Conservation (phyloP, 306 rosid species). For the Heteromeles arbutifolia region DNA sequence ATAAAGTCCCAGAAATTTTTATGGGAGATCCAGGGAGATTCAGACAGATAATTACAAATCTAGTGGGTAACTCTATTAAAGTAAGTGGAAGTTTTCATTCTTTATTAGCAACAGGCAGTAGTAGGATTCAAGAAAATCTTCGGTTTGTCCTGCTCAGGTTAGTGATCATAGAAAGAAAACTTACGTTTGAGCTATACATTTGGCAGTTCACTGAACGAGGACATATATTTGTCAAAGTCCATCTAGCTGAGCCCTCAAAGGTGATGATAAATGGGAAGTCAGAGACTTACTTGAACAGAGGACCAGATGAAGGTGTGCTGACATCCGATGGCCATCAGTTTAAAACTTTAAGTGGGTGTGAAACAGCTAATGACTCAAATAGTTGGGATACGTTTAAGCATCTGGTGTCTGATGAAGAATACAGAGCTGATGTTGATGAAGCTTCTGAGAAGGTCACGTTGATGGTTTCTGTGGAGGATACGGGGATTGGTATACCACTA, state of each 20-base stretch:
- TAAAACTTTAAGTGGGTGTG: slow-evolving; percentile 77
- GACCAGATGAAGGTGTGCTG: slow-evolving; percentile 41
- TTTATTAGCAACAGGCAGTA: background rate
- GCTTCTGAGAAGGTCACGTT: slow-evolving; percentile 57
- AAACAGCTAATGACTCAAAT: slow-evolving; percentile 86
- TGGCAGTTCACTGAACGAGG: slow-evolving; percentile 96
- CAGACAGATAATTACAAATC: slow-evolving; percentile 93
- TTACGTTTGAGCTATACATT: background rate
- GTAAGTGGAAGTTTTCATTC: slow-evolving; percentile 35
- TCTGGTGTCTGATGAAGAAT: slow-evolving; percentile 58
- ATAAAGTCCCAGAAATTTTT: slow-evolving; percentile 81
- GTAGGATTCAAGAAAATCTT: background rate
- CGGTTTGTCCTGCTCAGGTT: background rate
- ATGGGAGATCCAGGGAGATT: slow-evolving; percentile 97
- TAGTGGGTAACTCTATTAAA: slow-evolving; percentile 95
- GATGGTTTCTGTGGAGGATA: slow-evolving; percentile 90
- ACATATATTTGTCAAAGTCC: slow-evolving; percentile 85
- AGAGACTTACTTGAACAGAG: slow-evolving; percentile 48
- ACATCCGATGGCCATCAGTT: slow-evolving; percentile 41
- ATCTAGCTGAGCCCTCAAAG: slow-evolving; percentile 54
- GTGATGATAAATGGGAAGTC: slow-evolving; percentile 37
- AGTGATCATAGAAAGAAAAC: background rate
- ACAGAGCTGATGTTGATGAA: slow-evolving; percentile 42
- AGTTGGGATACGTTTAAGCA: slow-evolving; percentile 77
- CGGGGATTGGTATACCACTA: slow-evolving; percentile 91